Evolutionary conservation across 1,284 basidiomycete genomes (phyloP).

Genomic region (Stereum hirsutum): DNA sequence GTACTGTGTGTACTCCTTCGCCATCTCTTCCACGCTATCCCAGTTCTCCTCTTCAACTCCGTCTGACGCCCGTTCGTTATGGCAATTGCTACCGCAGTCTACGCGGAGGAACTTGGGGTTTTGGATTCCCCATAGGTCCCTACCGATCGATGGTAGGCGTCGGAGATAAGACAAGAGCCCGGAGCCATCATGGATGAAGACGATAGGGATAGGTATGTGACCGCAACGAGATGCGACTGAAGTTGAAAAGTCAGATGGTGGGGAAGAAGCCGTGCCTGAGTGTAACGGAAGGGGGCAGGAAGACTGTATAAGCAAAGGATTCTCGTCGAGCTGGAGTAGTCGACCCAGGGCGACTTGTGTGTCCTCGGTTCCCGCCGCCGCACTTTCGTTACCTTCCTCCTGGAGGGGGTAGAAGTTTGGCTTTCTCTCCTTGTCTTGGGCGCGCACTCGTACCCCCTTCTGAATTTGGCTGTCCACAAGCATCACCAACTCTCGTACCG

Average conservation of each 20-base stretch:
- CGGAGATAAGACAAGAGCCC: constrained; percentile 47
- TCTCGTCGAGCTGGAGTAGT: constrained; percentile 9
- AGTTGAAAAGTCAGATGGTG: too few species aligned
- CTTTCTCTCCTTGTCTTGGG: not conserved
- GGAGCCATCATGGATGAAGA: constrained; percentile 67
- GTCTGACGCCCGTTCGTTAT: too few species aligned
- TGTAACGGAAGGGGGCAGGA: constrained; percentile 23
- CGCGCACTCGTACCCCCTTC: not conserved
- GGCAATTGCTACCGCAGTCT: too few species aligned
- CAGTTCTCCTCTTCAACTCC: constrained; percentile 31
- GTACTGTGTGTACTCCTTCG: constrained; percentile 35
- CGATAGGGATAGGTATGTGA: too few species aligned
- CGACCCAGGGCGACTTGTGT: too few species aligned
- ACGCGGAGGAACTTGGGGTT: constrained; percentile 53
- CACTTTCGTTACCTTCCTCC: not conserved
- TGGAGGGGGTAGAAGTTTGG: too few species aligned
- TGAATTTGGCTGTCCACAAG: constrained; percentile 22
- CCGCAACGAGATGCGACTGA: too few species aligned
- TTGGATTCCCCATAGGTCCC: constrained; percentile 49
- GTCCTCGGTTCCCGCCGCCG: too few species aligned
- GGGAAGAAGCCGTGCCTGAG: constrained; percentile 8
- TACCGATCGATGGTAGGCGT: constrained; percentile 34
- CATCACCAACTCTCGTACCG: constrained; percentile 18
- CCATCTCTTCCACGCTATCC: constrained; percentile 43
- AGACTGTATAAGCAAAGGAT: constrained; percentile 14